Evolutionary conservation across 768 basidiomycete species (phyloP).

Genomic region (Suillus occidentalis): DNA sequence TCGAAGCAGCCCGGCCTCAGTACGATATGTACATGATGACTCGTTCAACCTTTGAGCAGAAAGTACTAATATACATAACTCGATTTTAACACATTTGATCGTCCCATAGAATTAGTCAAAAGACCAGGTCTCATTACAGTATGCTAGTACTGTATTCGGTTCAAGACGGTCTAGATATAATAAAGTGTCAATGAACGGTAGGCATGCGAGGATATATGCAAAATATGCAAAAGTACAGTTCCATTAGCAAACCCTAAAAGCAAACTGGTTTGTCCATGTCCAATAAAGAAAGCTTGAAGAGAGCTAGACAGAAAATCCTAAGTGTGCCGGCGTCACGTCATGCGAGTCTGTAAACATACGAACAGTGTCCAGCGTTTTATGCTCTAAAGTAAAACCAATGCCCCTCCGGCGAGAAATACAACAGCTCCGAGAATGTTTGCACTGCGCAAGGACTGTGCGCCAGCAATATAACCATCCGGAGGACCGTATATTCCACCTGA

Average conservation of each 20-base stretch:
- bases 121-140: not conserved
- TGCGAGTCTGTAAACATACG: not conserved
- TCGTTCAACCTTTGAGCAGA: not conserved
- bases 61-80: not conserved
- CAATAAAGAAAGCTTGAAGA: constrained; percentile 1
- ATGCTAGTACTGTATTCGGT: constrained; percentile 1
- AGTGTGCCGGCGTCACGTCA: not conserved
- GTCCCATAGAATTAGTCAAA: not conserved
- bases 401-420: constrained; percentile 51
- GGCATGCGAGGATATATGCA: constrained; percentile 20
- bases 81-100: not conserved
- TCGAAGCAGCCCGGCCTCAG: not conserved
- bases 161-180: not conserved
- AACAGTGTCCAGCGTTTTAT: constrained; percentile 1
- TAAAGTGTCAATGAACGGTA: constrained; percentile 28
- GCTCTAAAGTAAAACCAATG: constrained; percentile 43
- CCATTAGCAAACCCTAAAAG: constrained; percentile 18
- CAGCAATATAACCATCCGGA: constrained; percentile 62
- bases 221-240: constrained; percentile 19
- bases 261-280: constrained; percentile 14
- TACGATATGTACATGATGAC: not conserved
- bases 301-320: not conserved
- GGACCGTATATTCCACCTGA: constrained; percentile 59
- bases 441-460: constrained; percentile 49
- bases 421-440: constrained; percentile 42